Base-by-base conservation (phyloP, 139 green algal genomes). In the Dunaliella sp. region DNA sequence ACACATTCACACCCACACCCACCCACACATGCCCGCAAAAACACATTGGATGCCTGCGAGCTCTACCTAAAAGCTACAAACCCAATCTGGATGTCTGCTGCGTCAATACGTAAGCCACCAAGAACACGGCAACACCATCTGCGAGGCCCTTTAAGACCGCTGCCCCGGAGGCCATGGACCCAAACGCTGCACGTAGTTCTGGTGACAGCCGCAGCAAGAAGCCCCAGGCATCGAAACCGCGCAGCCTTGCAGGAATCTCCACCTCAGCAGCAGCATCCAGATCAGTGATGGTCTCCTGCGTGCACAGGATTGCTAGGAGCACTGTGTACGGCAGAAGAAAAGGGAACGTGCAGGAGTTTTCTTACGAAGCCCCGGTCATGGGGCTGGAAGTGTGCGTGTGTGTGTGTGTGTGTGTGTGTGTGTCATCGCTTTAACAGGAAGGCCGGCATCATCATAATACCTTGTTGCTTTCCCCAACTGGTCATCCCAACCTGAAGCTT, bases 71-170 rank as follows among this genome's bases (percentile, higher is more conserved):
- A n/a, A n/a, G n/a, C n/a, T n/a, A n/a, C n/a, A n/a, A n/a, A n/a
- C n/a, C n/a, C n/a, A n/a, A n/a, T n/a, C n/a, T n/a, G n/a, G n/a
- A 78, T 78, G 28, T 33, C 28, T 78, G 34, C 7, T 38, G 76
- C 31, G 28, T 81, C 30, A 81, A 33, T 2, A 81, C 76, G n/a
- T 81, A 81, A 2, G 76, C n/a, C n/a, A 81, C 76, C 31, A 81
- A 2, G 37, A 81, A 81, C 31, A 81, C 76, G 28, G 76, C 76
- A 12, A 33, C 31, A 12, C 76, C 76, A 37, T 65, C 76, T 81
- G 76, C 31, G n/a, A 28, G 76, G n/a, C 76, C n/a, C 31, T 81
- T 81, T 38, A 65, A 7, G 16, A 7, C 7, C 16, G 48, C 48
- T 65, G 16, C 7, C 16, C 7, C 16, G 48, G 48, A 65, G 48